A percentile compares a stretch with the other conserved stretches of the same genome.
Evolutionary conservation across 768 basidiomycete genomes (phyloP).

Genomic region (Leccinum obscurum): DNA sequence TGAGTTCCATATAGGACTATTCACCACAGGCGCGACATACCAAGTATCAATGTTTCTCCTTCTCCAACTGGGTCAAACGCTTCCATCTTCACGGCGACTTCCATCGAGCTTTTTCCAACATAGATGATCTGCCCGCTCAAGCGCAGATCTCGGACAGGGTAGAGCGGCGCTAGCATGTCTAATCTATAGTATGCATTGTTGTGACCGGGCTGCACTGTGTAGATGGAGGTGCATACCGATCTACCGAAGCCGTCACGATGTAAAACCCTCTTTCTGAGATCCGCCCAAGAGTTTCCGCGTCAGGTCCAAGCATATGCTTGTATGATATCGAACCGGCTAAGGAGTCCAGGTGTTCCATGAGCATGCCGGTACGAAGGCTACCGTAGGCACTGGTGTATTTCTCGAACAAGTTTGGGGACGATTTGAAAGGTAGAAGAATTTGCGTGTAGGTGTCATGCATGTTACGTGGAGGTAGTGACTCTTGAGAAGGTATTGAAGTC

Average conservation of each 20-base stretch:
- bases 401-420: constrained; percentile 58
- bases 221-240: constrained; percentile 44
- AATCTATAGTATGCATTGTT: constrained; percentile 41
- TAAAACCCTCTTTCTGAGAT: constrained; percentile 71
- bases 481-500: constrained; percentile 11
- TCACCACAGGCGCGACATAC: constrained; percentile 35
- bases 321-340: constrained; percentile 85
- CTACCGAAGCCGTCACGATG: constrained; percentile 82
- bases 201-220: background rate
- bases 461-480: constrained; percentile 43
- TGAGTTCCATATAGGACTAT: background rate
- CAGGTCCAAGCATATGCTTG: constrained; percentile 75
- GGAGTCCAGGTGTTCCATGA: constrained; percentile 82
- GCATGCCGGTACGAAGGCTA: constrained; percentile 67
- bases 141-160: constrained; percentile 64
- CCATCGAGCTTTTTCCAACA: constrained; percentile 76
- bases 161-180: constrained; percentile 63
- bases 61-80: constrained; percentile 46
- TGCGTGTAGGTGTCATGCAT: constrained; percentile 78
- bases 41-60: constrained; percentile 63
- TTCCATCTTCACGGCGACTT: constrained; percentile 87
- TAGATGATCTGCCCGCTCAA: constrained; percentile 82
- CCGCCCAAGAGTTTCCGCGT: constrained; percentile 51
- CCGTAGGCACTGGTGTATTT: constrained; percentile 71
- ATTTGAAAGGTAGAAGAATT: constrained; percentile 61